Evolutionary conservation across 306 rosid species (phyloP), one percentile per base, ranked within the genome.

Genomic region (Amphicarpaea edgeworthii): DNA sequence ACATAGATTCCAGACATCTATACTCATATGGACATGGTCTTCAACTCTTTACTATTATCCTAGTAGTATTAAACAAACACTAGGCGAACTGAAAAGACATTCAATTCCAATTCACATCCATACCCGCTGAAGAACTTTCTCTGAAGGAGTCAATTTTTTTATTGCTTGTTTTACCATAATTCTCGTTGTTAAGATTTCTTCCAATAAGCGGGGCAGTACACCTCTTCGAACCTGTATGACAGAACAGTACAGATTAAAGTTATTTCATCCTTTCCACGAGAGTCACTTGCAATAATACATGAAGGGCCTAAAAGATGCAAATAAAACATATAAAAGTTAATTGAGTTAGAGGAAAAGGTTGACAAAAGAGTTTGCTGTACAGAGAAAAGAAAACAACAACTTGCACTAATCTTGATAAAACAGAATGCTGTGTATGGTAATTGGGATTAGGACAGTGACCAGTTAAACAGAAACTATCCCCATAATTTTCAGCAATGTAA

Each of bases 101-200:
- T 75, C 26, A 74, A 70, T 38, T 69, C 73, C 84, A 57, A 19
- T 40, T 70, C 68, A 82, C 34, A 53, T 51, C 54, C 85, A 58
- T 89, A 90, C 98, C 96, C 96, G 87, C 75, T 87, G 91, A 84
- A 94, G 95, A 75, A 92, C 90, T 87, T 86, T 79, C 83, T 90
- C 88, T 20, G 93, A 87, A 68, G 97, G 83, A 75, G 85, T 68
- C 87, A 94, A 77, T 79, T 88, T 92, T 80, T 94, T 94, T 83
- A 94, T 91, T 37, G 92, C 96, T 76, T 87, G 91, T 80, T 92
- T 94, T 65, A 94, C 96, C 97, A 94, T 94, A 74, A 94, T 87
- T 83, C 98, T 86, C 26, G 97, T 94, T 28, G 97, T 92, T 76
- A 94, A 76, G 77, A 94, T 94, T 84, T 94, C 98, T 62, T 94